A percentile compares a stretch with the other conserved stretches of the same genome.
phyloP scores from a whole-genome alignment of 106 monocot species.

The Apostasia shenzhenica region DNA sequence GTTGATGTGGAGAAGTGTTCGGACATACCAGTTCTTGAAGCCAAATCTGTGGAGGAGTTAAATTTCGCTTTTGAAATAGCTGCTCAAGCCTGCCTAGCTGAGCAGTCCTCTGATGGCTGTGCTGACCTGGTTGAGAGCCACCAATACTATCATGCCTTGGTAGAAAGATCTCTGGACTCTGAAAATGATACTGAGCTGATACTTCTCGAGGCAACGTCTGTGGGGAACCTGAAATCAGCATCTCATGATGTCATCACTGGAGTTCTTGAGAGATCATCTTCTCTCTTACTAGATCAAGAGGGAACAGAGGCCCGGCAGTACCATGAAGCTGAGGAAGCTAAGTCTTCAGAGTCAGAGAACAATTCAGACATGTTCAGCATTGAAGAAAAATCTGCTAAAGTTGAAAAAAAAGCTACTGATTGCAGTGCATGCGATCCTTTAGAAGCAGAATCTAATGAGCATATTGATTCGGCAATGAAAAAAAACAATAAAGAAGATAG shows the following conservation, averaged over 20 bases:
- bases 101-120: slow-evolving; percentile 6
- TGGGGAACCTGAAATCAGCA: slow-evolving; percentile 2
- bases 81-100: slow-evolving; percentile 2
- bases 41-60: slow-evolving; percentile 34
- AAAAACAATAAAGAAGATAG: background rate
- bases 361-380: background rate
- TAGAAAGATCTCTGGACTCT: background rate
- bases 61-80: slow-evolving; percentile 21
- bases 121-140: background rate
- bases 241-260: background rate
- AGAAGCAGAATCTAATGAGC: background rate
- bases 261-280: background rate
- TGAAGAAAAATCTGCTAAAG: background rate
- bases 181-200: slow-evolving; percentile 2
- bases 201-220: slow-evolving; percentile 16
- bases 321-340: background rate
- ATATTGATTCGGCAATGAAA: background rate
- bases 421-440: background rate
- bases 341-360: background rate
- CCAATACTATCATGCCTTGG: background rate
- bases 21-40: slow-evolving; percentile 22
- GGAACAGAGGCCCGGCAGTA: background rate
- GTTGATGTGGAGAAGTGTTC: slow-evolving; percentile 1
- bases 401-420: background rate
- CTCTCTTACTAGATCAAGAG: background rate